Base-by-base conservation (phyloP, 208 protist genomes). In the Crithidia acanthocephali region DNA sequence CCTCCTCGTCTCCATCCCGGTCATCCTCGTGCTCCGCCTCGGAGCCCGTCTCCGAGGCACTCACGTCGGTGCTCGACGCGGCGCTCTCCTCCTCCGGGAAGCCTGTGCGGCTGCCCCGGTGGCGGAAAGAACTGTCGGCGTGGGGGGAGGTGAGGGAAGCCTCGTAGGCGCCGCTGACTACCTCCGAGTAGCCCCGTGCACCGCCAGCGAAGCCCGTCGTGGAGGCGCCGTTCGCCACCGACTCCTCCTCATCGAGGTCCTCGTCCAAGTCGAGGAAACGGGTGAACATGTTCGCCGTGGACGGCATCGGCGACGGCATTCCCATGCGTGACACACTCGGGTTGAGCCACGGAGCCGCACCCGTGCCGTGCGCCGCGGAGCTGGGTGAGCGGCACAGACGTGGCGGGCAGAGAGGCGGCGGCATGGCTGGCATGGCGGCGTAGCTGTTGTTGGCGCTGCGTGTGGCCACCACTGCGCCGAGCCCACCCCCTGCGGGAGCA, bases 281-380 rank as follows among this genome's bases (percentile, higher is more conserved):
- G 20, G 77, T 76, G 63, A 91, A 78, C 83, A 91, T 87, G 78
- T 88, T 91, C 13, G 74, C 71, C 18, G 82, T 87, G 20, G 86
- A 91, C 18, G 86, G 86, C 72, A 88, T 27, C 0, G 86, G 86
- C 9, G 86, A 80, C 7, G 86, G 86, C 82, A 91, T 86, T 9
- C 82, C 86, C 18, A 51, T 40, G 1, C 77, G 76, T 20, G 47
- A 32, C n/a, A 35, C 63, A 4, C 58, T 18, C 10, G 37, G 60
- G 52, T 25, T 33, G 7, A 20, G 32, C 48, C 18, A 23, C 48
- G 48, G 7, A 27, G 9, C 50, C 8, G 23, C 44, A 48, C 16
- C 44, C 13, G 44, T 1, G 55, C 63, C 23, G 52, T 62, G 28
- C 20, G 42, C 51, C 23, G 53, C 53, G 40, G 53, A 50, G 32